These are phyloP conservation scores for Cercospora sp. DNA, from an alignment of 2,329 filamentous ascomycete genomes.

Conservation along the genomic window DNA sequence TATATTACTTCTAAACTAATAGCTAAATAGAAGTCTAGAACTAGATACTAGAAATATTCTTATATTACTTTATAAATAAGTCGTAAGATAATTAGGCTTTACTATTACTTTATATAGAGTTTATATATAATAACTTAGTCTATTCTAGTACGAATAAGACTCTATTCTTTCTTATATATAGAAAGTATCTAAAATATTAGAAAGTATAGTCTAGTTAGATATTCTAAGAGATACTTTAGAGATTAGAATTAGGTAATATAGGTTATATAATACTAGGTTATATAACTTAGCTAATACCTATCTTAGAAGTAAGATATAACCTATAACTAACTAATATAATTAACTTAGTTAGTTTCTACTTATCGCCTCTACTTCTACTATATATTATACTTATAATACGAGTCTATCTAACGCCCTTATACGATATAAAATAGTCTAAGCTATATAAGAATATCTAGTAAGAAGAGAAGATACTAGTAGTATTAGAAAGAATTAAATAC, in stretches of 20 bases:
- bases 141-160: neutral
- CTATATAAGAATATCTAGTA: neutral
- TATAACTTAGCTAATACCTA: no score
- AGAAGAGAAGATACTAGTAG: neutral
- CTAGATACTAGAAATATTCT: conserved; percentile 18
- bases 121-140: neutral
- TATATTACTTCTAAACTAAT: conserved; percentile 15
- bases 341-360: no score
- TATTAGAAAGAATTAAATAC: neutral
- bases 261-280: no score
- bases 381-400: no score
- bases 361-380: no score
- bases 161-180: conserved; percentile 14
- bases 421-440: no score
- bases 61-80: conserved; percentile 10
- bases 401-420: no score
- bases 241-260: no score
- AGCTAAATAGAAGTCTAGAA: conserved; percentile 21
- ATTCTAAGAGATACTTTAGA: no score
- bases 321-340: no score
- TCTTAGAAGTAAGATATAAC: no score
- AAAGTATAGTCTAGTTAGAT: no score
- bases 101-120: conserved; percentile 14
- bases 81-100: neutral
- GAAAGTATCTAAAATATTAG: conserved; percentile 11